Evolutionary conservation across 441 rosid genomes (phyloP), one percentile per base, ranked within the genome.

Genomic region (Pelargonium cotyledonis): DNA sequence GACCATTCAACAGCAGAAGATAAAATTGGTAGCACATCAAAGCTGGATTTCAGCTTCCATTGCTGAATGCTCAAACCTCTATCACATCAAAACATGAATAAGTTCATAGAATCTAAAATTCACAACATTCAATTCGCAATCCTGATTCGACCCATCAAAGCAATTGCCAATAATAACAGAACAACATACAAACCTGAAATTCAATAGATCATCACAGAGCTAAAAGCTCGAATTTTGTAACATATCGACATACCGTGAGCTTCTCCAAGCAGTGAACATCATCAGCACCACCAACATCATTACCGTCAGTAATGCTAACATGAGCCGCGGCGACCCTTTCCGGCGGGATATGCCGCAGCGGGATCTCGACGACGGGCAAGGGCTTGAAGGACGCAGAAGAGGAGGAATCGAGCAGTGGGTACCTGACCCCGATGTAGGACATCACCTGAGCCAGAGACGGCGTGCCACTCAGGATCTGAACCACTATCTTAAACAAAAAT

Each of bases 351-450:
- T 78, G 75, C 55, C 78, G 82, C 41, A 81, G 68, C 23, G 84
- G 81, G 63, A 81, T 69, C 47, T 84, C 85, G 43, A 72, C 80
- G 19, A 78, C 82, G 6, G 83, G 81, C 75, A 84, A 68, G 19
- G 87, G 81, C 81, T 69, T 79, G 75, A 81, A 83, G 65, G 80
- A 60, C 57, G 71, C 64, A 26, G 78, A 16, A 21, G 68, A 66
- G 12, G 70, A 29, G 35, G 78, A 35, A 23, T 61, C 31, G 51
- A 47, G 26, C 6, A 47, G 14, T 5, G 73, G 46, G 55, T 70
- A 53, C 46, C 74, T 63, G 72, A 79, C 68, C 38, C 84, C 78
- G 69, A 80, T 11, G 63, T 73, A 77, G 38, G 86, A 81, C 46
- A 83, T 67, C 31, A 81, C 23, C 31, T 80, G 81, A 65, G 81